Evolutionary conservation across 2,329 filamentous ascomycete genomes (phyloP), one percentile per base, ranked within the genome.

Genomic region (Periconia sp.): DNA sequence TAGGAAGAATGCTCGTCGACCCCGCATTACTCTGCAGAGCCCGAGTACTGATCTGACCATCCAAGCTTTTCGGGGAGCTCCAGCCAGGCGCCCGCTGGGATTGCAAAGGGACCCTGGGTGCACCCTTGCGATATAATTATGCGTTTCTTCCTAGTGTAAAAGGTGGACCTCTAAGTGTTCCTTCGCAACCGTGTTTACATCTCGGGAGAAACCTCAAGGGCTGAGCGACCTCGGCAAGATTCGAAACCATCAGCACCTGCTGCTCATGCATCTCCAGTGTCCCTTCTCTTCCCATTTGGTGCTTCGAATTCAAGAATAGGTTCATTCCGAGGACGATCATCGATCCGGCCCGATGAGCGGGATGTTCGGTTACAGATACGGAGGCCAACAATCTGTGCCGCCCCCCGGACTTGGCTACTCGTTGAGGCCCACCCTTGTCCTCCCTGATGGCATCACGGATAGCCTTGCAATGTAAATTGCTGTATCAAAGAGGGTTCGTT

Each of bases 21-120:
- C 65, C 65, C 64, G 65, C 65, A 68, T 65, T 62, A 57, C 52
- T 43, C 50, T 59, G 56, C 61, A 59, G 49, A 50, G 49, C 56
- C 54, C 59, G 44, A 55, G 53, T 47, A 40, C 58, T 55, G 50
- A 58, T 55, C 40, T 59, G 51, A 45, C 40, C 43, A 55, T 48
- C 56, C 53, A 59, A 59, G 60, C 54, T 52, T 50, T 48, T 52
- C 46, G 57, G 57, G 47, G 47, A 50, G 42, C 47, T 57, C 54
- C 50, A 57, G 50, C 58, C 45, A 57, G 49, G 42, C 43, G 46
- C 46, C 59, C 49, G 51, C 40, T 47, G 41, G 49, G 50, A 50
- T 50, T 41, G 36, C 51, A 37, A 43, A 43, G 47, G 21, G 49
- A 33, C 38, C 41, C 31, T 40, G 37, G 29, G 38, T 32, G 39